Percentiles rank a stretch among this genome's conserved stretches.
phyloP scores from a whole-genome alignment of 75 land plant genomes.

The Isoetes taiwanensis region DNA sequence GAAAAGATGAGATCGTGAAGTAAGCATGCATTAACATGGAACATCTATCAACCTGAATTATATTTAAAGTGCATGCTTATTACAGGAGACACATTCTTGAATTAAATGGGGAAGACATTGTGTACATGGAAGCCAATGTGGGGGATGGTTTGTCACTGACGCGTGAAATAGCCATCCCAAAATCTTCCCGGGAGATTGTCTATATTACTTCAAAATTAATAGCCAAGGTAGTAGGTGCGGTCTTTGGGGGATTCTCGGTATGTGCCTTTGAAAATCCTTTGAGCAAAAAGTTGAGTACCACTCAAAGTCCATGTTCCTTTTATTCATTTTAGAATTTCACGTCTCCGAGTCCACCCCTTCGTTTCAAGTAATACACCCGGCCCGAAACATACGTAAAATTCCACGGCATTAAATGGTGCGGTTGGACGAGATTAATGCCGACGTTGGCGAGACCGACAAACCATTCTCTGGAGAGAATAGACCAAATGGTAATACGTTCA shows the following conservation, averaged over 20 bases:
- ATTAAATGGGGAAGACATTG: neutral
- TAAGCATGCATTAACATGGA: conserved; percentile 8
- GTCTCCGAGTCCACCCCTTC: conserved; percentile 76
- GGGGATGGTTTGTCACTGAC: conserved; percentile 66
- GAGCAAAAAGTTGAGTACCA: neutral
- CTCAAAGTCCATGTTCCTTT: neutral
- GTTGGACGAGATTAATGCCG: conserved; percentile 40
- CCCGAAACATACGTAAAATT: conserved; percentile 56
- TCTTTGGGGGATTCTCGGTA: conserved; percentile 98
- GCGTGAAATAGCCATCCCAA: conserved; percentile 37
- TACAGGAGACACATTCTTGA: neutral
- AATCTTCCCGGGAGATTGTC: conserved; percentile 30
- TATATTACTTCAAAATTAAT: conserved; percentile 45
- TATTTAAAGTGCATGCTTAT: no score
- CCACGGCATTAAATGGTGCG: conserved; percentile 49
- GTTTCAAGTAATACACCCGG: conserved; percentile 54
- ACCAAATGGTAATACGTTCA: conserved; percentile 71
- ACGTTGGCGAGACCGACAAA: conserved; percentile 41
- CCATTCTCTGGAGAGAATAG: conserved; percentile 36
- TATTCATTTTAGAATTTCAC: conserved; percentile 27
- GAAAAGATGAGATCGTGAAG: conserved; percentile 42
- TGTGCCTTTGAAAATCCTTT: neutral
- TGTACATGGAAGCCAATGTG: conserved; percentile 55
- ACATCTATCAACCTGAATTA: no score
- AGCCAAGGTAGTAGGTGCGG: conserved; percentile 78